A percentile compares a stretch with the other conserved stretches of the same genome.
phyloP scores from a whole-genome alignment of 106 monocot species.

The Agapanthus africanus region DNA sequence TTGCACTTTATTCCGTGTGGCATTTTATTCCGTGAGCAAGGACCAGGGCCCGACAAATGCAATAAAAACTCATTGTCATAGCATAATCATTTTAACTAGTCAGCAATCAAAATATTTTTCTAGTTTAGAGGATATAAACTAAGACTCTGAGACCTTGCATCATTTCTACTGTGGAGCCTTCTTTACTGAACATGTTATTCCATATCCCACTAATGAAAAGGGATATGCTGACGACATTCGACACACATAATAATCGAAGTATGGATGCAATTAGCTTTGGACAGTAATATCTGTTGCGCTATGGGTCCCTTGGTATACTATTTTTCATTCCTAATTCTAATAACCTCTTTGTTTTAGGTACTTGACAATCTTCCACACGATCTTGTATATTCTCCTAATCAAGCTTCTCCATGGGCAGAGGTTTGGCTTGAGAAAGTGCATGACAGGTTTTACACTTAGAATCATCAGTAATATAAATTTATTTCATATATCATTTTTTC shows the following conservation, averaged over 20 bases:
- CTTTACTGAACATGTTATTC: background rate
- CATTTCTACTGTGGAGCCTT: background rate
- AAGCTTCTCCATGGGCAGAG: conserved; percentile 85
- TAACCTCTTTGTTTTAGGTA: conserved; percentile 40
- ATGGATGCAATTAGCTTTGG: background rate
- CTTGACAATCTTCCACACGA: conserved; percentile 99
- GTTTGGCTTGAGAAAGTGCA: conserved; percentile 72
- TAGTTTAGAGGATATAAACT: background rate
- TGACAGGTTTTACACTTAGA: conserved; percentile 41
- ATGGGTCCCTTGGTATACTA: background rate
- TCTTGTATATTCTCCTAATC: conserved; percentile 74
- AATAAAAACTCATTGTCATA: background rate
- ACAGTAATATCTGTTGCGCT: background rate
- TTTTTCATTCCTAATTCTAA: background rate
- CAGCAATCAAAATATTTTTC: background rate
- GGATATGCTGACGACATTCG: background rate
- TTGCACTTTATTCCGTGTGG: no score
- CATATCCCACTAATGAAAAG: background rate
- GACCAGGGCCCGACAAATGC: no score
- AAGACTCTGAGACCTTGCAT: background rate
- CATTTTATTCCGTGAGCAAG: no score
- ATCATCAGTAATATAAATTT: background rate
- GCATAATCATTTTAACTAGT: background rate
- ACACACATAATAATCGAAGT: background rate
- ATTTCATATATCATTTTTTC: background rate